Evolutionary conservation across 1,139 yeast genomes (phyloP), one percentile per base, ranked within the genome.

Genomic region (Blastobotrys aristatus): DNA sequence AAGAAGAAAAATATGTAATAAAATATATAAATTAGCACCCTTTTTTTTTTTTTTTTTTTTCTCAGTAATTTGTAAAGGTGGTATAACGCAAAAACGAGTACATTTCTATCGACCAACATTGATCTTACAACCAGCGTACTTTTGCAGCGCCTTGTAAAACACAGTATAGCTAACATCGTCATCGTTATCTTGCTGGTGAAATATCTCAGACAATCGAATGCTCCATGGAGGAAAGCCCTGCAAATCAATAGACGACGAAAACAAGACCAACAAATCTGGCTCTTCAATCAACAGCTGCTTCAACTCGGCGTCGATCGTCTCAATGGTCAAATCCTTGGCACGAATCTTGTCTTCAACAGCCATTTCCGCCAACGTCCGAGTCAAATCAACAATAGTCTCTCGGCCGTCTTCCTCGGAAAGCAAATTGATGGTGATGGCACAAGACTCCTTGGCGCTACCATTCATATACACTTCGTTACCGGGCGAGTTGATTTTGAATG

Each of bases 221-320:
- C 92, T 97, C 98, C 98, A 92, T 22, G 99, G 99, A 17, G 98
- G 97, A 65, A 83, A 94, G 29, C 95, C 97, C 65, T 89, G 95
- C 46, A 94, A 74, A 63, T 89, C 95, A 54, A 92, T 72, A 16
- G 73, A 72, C 8, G 97, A 95, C n/a, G 89, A 88, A 66, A 92
- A 92, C 48, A 86, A 70, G 37, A 94, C 73, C 46, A 92, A 72
- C 54, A 92, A 72, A 63, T 94, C 98, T 0, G 98, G 98, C 64
- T 94, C 98, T 11, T 75, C 76, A 2, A 96, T 92, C 24, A 89
- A 94, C 48, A 88, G 71, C 57, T 81, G 87, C 31, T 75, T 71
- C 55, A 88, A 72, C 61, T 88, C 95, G 50, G 77, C 79, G 63
- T 89, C 89, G 42, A 92, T 78, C 47, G 85, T 73, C 35, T 79